Percentiles rank a stretch among this genome's conserved stretches.
These are phyloP conservation scores for Imleria badia DNA, from an alignment of 768 basidiomycete species.

Conservation along the genomic window DNA sequence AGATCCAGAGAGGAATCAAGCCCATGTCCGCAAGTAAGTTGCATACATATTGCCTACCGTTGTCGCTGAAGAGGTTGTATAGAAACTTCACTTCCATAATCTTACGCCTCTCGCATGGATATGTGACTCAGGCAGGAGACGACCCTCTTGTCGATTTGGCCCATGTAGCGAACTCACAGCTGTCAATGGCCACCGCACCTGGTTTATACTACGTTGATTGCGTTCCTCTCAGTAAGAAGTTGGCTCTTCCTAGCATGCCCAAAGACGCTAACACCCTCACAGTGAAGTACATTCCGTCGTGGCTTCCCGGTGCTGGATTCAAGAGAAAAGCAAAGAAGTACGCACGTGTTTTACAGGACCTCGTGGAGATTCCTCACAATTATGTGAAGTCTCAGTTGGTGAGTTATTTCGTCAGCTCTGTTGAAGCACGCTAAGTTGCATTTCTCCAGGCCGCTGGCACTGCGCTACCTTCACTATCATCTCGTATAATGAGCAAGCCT, in stretches of 20 bases:
- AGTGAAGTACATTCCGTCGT: conserved; percentile 28
- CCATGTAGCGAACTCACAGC: conserved; percentile 23
- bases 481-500: conserved; percentile 7
- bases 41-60: neutral
- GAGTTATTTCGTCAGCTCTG: neutral
- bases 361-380: conserved; percentile 13
- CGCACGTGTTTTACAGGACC: neutral
- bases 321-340: conserved; percentile 13
- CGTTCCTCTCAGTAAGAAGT: conserved; percentile 15
- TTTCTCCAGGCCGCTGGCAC: conserved; percentile 16
- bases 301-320: conserved; percentile 24
- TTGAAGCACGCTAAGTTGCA: neutral
- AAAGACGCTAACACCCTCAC: neutral
- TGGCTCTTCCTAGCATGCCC: neutral
- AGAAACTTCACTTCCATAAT: conserved; percentile 23
- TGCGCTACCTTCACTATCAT: conserved; percentile 15
- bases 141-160: conserved; percentile 38
- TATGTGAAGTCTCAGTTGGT: conserved; percentile 20
- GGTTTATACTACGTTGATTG: conserved; percentile 19
- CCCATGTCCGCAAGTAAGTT: conserved; percentile 2
- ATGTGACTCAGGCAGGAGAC: conserved; percentile 33
- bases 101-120: conserved; percentile 41
- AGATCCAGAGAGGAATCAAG: neutral
- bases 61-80: neutral
- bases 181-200: conserved; percentile 13